Base-by-base conservation (phyloP, 257 asterid species). In the Fraxinus quadrangulata region DNA sequence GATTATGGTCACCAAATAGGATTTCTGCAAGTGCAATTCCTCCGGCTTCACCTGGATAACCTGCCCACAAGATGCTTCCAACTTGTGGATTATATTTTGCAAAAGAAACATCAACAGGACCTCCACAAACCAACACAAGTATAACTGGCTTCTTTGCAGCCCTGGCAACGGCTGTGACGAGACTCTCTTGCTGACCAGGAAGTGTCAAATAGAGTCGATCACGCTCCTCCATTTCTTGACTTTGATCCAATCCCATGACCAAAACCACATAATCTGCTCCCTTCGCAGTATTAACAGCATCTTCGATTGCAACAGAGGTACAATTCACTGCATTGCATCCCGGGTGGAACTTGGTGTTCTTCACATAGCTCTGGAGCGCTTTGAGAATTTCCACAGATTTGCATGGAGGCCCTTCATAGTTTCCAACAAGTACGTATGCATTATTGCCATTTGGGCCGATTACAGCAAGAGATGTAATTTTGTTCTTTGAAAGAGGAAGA, bases 11-110 rank as follows among this genome's bases (percentile, higher is more conserved):
- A 4, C 98, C 97, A 71, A 94, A 92, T 78, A 94, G 49, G 80
- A 88, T 84, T 73, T 94, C 78, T 30, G 97, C 85, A 7, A 94
- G 70, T 13, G 97, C 98, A 75, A 80, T 79, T n/a, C 90, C 98
- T 12, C 98, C 98, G n/a, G 91, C 91, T 81, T 94, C 95, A 34
- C 98, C 98, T 0, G 97, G 98, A 81, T 90, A 94, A 14, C 98
- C 97, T 47, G 85, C 96, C 98, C 98, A 94, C 59, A 94, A 11
- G 26, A 94, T 94, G 83, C 96, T 82, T 16, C 97, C 96, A 0
- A 92, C 84, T 74, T 92, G 89, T 0, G 86, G 86, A 61, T 90
- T 80, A 26, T 73, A 36, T 63, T 87, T 94, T 0, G 94, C 97
- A 1, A 94, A 89, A 24, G 90, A 75, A 77, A 94, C 84, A 73